These are phyloP conservation scores for Metschnikowia anglica DNA, from an alignment of 805 yeast genomes.

Conservation along the genomic window DNA sequence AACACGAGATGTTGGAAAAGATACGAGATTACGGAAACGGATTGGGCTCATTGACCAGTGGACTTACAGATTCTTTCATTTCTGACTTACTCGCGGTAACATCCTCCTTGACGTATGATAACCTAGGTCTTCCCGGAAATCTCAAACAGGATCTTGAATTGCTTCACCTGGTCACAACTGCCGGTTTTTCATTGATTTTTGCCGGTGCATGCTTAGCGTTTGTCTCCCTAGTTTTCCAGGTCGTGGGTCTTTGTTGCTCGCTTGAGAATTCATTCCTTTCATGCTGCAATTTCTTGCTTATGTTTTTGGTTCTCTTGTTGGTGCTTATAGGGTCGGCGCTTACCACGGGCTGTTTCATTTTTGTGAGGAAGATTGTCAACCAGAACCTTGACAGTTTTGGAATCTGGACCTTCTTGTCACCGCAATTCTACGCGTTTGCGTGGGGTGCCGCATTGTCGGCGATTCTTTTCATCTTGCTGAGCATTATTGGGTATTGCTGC, in stretches of 20 bases:
- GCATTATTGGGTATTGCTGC: conserved; percentile 42
- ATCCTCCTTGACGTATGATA: conserved; percentile 24
- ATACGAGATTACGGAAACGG: conserved; percentile 26
- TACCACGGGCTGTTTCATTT: conserved; percentile 60
- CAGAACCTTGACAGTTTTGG: conserved; percentile 50
- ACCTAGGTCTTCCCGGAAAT: conserved; percentile 52
- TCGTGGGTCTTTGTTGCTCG: conserved; percentile 39
- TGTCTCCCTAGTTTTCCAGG: conserved; percentile 50
- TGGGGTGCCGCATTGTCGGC: conserved; percentile 63
- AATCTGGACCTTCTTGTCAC: conserved; percentile 50
- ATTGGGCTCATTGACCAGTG: conserved; percentile 19
- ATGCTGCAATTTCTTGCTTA: conserved; percentile 44
- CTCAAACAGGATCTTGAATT: conserved; percentile 46
- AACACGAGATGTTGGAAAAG: conserved; percentile 33
- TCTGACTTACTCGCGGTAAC: conserved; percentile 16
- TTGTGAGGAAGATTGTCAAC: conserved; percentile 52
- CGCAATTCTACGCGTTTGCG: conserved; percentile 53
- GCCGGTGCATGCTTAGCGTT: conserved; percentile 36
- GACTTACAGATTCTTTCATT: conserved; percentile 11
- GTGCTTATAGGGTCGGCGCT: conserved; percentile 50
- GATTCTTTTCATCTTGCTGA: conserved; percentile 30
- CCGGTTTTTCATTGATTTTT: conserved; percentile 51
- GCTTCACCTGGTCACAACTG: conserved; percentile 49
- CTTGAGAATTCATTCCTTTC: conserved; percentile 47
- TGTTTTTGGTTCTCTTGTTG: conserved; percentile 46